These are phyloP conservation scores for Taphrina sp. DNA, from an alignment of 1,139 yeast species.

Conservation along the genomic window DNA sequence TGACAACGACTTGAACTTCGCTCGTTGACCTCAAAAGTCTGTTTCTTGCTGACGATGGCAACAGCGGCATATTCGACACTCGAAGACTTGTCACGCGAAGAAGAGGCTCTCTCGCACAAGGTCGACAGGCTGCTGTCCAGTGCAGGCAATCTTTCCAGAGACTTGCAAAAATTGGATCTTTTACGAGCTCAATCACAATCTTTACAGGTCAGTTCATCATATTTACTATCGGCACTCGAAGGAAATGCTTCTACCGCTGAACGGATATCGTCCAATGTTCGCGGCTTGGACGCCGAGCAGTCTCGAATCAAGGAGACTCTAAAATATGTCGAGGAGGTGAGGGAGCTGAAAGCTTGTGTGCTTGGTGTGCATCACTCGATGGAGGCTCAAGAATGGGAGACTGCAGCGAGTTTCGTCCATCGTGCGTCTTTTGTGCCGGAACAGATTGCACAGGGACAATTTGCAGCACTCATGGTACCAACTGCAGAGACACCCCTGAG, in stretches of 20 bases:
- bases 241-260: constrained; percentile 19
- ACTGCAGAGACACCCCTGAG: constrained; percentile 82
- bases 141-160: constrained; percentile 24
- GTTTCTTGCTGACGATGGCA: too few relatives aligned
- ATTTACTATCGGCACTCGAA: constrained; percentile 18
- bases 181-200: constrained; percentile 28
- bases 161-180: constrained; percentile 20
- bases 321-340: constrained; percentile 64
- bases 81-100: constrained; percentile 15
- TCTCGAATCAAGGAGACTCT: constrained; percentile 64
- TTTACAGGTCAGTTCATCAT: constrained; percentile 22
- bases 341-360: constrained; percentile 61
- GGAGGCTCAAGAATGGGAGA: constrained; percentile 65
- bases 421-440: constrained; percentile 57
- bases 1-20: too few relatives aligned
- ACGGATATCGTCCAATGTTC: constrained; percentile 25
- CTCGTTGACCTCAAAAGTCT: too few relatives aligned
- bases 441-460: constrained; percentile 59
- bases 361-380: constrained; percentile 68
- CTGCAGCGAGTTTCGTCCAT: constrained; percentile 65
- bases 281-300: constrained; percentile 50
- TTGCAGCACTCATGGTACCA: constrained; percentile 84
- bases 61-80: constrained; percentile 8
- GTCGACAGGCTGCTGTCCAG: constrained; percentile 17
- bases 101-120: constrained; percentile 14